phyloP scores from a whole-genome alignment of 2,329 filamentous ascomycete species.

The Coniosporium tulheliwenetii region DNA sequence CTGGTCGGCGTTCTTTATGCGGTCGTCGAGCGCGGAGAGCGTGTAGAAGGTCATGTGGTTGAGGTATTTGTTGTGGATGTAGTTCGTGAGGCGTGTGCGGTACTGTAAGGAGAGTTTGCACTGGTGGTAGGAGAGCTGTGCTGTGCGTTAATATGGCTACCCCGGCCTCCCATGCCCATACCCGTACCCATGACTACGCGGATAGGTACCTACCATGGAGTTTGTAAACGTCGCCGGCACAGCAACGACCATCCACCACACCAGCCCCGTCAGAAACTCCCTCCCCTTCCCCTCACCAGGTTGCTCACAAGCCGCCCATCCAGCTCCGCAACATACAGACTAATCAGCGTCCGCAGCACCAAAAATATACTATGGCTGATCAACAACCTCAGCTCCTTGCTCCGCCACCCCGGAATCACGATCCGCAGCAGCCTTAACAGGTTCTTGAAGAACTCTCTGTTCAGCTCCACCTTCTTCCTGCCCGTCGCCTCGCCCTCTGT shows the following conservation, averaged over 20 bases:
- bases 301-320: conserved; percentile 88
- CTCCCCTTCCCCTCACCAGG: conserved; percentile 81
- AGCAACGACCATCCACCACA: conserved; percentile 98
- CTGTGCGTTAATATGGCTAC: too few relatives aligned
- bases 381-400: conserved; percentile 72
- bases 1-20: conserved; percentile 97
- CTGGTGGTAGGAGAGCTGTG: conserved; percentile 84
- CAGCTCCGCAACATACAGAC: conserved; percentile 88
- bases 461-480: conserved; percentile 77
- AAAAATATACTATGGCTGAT: conserved; percentile 89
- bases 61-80: conserved; percentile 90
- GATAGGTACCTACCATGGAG: conserved; percentile 67
- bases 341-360: conserved; percentile 79
- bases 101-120: conserved; percentile 88
- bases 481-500: conserved; percentile 20
- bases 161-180: too few relatives aligned
- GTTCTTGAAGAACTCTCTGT: conserved; percentile 71
- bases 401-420: conserved; percentile 78
- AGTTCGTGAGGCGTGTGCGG: conserved; percentile 78
- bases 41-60: conserved; percentile 98
- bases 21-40: conserved; percentile 83
- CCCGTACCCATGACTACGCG: too few relatives aligned
- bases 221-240: conserved; percentile 96
- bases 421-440: conserved; percentile 67
- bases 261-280: conserved; percentile 73